Base-by-base conservation (phyloP, 106 monocot species). In the Apostasia shenzhenica region DNA sequence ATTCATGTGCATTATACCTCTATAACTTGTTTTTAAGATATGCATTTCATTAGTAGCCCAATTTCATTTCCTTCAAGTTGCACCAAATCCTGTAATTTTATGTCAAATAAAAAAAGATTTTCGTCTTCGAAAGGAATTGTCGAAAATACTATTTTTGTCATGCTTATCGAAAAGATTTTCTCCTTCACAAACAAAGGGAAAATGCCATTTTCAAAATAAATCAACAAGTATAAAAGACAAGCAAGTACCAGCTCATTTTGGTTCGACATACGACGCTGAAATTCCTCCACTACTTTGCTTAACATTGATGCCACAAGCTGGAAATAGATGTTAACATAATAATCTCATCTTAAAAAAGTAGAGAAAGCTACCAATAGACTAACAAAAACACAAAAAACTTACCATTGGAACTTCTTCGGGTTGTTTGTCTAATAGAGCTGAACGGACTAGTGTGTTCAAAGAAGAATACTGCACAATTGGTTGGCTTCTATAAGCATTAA, bases 361-460 rank as follows among this genome's bases (percentile, higher is more conserved):
- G 14, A 56, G 4, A 4, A 56, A 56, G 59, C 37, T 5, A 64
- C 45, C 11, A 52, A 6, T 26, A 26, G 26, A 26, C 26, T 26
- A 26, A 40, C 4, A 60, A 60, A 60, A n/a, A 40, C 10, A 40
- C 41, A 60, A 60, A 41, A 3, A 37, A 2, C 1, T 75, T 85
- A 97, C 97, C 40, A 64, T 39, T 75, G 97, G 97, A 77, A 87
- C 76, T 87, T 97, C 97, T 61, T 97, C 97, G 12, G 84, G 85
- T 69, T 78, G 84, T 72, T 89, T 92, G 53, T 82, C 92, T 2
- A 81, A 86, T 8, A 87, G 70, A 81, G 81, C 82, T 11, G 87
- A 86, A 68, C 69, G 78, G 37, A 97, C 78, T 68, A 97, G 82
- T 80, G 72, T 79, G 62, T 70, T 87, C 69, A 89, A 43, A 12